A percentile compares a stretch with the other conserved stretches of the same genome.
Conservation (phyloP, 2,329 filamentous ascomycete species). For the Macrophomina tecta region DNA sequence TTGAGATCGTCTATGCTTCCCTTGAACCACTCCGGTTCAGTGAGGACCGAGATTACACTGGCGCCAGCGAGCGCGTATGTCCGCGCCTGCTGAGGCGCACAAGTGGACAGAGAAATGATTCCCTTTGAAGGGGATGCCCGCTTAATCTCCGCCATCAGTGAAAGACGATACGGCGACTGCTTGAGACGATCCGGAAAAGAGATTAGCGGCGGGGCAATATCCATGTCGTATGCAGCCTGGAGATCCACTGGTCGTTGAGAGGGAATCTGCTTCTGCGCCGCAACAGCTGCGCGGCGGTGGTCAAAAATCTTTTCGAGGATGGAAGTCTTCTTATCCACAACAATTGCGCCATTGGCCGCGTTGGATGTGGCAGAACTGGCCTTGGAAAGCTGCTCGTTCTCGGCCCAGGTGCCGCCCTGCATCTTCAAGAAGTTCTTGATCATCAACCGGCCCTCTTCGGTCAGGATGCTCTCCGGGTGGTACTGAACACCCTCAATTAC, state of each 20-base stretch:
- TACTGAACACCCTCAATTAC: slow-evolving; percentile 97
- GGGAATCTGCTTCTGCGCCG: slow-evolving; percentile 80
- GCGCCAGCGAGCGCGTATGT: slow-evolving; percentile 93
- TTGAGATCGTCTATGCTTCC: slow-evolving; percentile 93
- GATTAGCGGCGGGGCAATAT: slow-evolving; percentile 82
- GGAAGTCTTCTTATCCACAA: slow-evolving; percentile 71
- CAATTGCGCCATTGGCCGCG: slow-evolving; percentile 32
- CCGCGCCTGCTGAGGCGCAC: slow-evolving; percentile 85
- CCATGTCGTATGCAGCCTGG: slow-evolving; percentile 83
- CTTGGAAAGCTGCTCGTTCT: slow-evolving; percentile 66
- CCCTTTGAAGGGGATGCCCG: slow-evolving; percentile 96
- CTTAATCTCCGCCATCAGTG: slow-evolving; percentile 97
- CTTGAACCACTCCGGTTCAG: slow-evolving; percentile 99
- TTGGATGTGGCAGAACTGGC: slow-evolving; percentile 40
- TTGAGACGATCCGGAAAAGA: slow-evolving; percentile 79
- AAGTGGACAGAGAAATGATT: slow-evolving; percentile 84
- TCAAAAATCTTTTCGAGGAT: slow-evolving; percentile 92
- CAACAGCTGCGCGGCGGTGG: slow-evolving; percentile 76
- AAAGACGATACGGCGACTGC: slow-evolving; percentile 84
- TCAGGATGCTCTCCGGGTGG: slow-evolving; percentile 96
- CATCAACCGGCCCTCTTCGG: slow-evolving; percentile 85
- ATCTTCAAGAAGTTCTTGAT: slow-evolving; percentile 89
- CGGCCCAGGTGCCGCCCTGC: slow-evolving; percentile 89
- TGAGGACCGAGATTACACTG: slow-evolving; percentile 97
- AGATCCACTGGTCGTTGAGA: slow-evolving; percentile 84